Conservation (phyloP, 169 alveolate genomes). For the Besnoitia besnoiti region DNA sequence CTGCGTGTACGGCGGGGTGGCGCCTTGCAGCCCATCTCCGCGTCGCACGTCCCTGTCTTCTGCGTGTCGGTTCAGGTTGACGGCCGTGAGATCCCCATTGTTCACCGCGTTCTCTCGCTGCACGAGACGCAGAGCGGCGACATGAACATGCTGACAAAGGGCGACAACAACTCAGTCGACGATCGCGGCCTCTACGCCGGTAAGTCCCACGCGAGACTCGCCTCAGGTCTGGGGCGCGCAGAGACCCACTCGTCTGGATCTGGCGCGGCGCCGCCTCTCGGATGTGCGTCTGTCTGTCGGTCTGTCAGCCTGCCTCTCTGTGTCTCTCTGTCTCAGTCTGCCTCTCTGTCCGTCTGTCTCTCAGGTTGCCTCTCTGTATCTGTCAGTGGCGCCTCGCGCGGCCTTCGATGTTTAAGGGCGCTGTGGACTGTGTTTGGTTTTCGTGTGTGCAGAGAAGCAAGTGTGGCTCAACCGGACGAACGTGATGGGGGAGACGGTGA, state of each 20-base stretch:
- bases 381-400: no score
- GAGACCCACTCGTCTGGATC: not conserved
- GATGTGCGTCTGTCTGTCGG: not conserved
- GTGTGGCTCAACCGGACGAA: constrained; percentile 84
- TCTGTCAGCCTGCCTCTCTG: not conserved
- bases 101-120: constrained; percentile 89
- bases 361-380: not conserved
- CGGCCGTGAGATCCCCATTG: constrained; percentile 94
- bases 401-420: no score
- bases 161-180: constrained; percentile 94
- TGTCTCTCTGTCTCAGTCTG: not conserved
- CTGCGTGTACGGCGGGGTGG: no score
- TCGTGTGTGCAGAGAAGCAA: constrained; percentile 73
- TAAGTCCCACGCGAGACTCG: no score
- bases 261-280: not conserved
- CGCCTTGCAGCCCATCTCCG: no score
- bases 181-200: constrained; percentile 91
- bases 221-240: no score
- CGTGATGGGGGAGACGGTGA: constrained; percentile 90
- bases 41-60: no score
- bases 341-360: not conserved
- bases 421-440: not conserved
- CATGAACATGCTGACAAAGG: constrained; percentile 89
- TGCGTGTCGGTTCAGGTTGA: constrained; percentile 80
- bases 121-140: constrained; percentile 81